phyloP scores from a whole-genome alignment of 345 rosid species.

The Gossypioides kirkii region DNA sequence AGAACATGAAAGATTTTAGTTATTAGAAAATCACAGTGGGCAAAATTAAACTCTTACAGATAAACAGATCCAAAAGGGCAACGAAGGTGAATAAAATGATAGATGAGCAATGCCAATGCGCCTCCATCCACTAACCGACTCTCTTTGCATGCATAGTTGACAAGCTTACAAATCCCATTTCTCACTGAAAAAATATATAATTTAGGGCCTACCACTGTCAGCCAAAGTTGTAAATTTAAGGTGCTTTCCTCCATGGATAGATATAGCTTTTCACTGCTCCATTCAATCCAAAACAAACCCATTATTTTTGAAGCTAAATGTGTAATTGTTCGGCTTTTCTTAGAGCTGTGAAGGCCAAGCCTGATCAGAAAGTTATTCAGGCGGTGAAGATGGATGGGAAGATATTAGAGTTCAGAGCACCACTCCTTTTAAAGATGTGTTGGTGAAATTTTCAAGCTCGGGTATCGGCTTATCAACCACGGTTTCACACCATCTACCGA shows the following conservation, averaged over 20 bases:
- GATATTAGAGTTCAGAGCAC: constrained; percentile 19
- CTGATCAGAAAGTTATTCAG: constrained; percentile 16
- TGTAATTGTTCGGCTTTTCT: constrained; percentile 13
- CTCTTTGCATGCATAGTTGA: constrained; percentile 10
- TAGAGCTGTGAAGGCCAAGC: background rate
- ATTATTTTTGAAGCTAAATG: constrained; percentile 18
- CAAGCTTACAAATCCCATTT: background rate
- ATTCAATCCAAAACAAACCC: constrained; percentile 6
- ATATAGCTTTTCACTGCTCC: background rate
- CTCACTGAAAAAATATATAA: background rate
- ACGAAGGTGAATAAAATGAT: background rate
- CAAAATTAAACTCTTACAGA: background rate
- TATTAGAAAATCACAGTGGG: background rate
- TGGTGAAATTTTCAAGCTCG: constrained; percentile 7
- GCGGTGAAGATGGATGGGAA: constrained; percentile 34
- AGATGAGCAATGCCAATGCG: background rate
- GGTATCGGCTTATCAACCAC: constrained; percentile 23
- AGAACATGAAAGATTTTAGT: background rate
- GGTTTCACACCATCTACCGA: constrained; percentile 18
- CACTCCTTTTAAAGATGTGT: constrained; percentile 25
- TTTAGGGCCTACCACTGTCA: background rate
- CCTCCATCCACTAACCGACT: constrained; percentile 12
- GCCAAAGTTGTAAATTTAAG: background rate
- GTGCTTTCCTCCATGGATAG: background rate
- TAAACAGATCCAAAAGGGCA: background rate